Conservation (phyloP, 116 monocot species). For the Papilionanthe hybrid region DNA sequence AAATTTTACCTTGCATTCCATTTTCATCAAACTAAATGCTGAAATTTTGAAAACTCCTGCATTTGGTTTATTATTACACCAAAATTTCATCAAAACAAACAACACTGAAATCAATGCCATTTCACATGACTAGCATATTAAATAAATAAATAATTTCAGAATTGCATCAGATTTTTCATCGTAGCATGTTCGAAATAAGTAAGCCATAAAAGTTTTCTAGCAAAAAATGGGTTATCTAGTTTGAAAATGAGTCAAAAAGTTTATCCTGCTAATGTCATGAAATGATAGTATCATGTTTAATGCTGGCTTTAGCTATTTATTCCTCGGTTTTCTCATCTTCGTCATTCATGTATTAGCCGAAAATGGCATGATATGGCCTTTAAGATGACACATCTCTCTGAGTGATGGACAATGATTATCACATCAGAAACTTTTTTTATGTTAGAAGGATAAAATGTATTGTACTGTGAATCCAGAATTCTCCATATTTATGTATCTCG, state of each 20-base stretch:
- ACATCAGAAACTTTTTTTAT: no score
- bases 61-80: no score
- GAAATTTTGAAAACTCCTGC: no score
- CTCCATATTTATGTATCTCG: no score
- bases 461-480: no score
- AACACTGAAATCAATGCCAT: background rate
- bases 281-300: background rate
- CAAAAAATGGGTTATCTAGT: background rate
- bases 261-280: background rate
- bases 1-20: no score
- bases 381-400: background rate
- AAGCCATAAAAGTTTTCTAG: background rate
- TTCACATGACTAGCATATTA: background rate
- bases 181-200: background rate
- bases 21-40: no score
- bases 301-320: background rate
- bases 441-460: no score
- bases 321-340: background rate
- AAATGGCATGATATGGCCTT: background rate
- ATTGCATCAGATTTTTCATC: background rate
- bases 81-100: no score
- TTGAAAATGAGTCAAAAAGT: background rate
- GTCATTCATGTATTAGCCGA: background rate
- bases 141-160: background rate
- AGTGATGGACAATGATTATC: background rate